Percentiles rank a stretch among this genome's conserved stretches.
phyloP scores from a whole-genome alignment of 2,329 filamentous ascomycete species.

The Tolypocladium pustulatum region DNA sequence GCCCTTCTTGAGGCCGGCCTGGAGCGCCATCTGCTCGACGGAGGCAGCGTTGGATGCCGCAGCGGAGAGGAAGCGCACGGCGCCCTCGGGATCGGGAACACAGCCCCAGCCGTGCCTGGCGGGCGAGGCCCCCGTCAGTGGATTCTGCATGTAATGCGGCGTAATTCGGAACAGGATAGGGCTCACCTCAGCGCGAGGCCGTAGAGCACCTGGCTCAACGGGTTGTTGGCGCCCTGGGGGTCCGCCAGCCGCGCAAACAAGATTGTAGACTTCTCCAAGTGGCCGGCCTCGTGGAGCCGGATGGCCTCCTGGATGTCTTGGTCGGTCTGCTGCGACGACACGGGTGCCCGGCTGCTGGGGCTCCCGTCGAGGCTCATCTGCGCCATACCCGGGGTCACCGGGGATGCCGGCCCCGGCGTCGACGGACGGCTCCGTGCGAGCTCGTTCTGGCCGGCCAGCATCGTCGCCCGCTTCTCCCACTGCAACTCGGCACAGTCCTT shows the following conservation, averaged over 20 bases:
- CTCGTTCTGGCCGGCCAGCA: constrained; percentile 60
- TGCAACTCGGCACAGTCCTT: constrained; percentile 49
- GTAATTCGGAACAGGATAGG: neutral
- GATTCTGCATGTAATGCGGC: constrained; percentile 13
- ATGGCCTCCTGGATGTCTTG: constrained; percentile 92
- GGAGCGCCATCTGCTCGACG: constrained; percentile 75
- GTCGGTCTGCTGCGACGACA: constrained; percentile 45
- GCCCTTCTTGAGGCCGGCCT: constrained; percentile 83
- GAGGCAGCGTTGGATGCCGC: constrained; percentile 84
- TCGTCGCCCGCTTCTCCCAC: constrained; percentile 92
- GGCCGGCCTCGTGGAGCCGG: constrained; percentile 74
- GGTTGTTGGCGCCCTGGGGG: constrained; percentile 76
- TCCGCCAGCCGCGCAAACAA: constrained; percentile 81
- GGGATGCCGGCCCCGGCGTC: constrained; percentile 20
- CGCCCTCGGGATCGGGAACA: constrained; percentile 56
- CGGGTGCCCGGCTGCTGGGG: constrained; percentile 11
- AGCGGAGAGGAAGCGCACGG: constrained; percentile 74
- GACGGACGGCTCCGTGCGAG: constrained; percentile 31
- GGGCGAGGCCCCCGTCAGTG: constrained; percentile 1
- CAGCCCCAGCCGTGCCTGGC: constrained; percentile 88
- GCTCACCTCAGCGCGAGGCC: constrained; percentile 76
- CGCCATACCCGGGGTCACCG: constrained; percentile 9
- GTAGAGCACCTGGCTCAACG: constrained; percentile 90
- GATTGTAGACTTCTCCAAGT: constrained; percentile 67
- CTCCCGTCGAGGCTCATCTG: constrained; percentile 12